phyloP scores from a whole-genome alignment of 208 protist genomes.

The Leishmania amazonensis region DNA sequence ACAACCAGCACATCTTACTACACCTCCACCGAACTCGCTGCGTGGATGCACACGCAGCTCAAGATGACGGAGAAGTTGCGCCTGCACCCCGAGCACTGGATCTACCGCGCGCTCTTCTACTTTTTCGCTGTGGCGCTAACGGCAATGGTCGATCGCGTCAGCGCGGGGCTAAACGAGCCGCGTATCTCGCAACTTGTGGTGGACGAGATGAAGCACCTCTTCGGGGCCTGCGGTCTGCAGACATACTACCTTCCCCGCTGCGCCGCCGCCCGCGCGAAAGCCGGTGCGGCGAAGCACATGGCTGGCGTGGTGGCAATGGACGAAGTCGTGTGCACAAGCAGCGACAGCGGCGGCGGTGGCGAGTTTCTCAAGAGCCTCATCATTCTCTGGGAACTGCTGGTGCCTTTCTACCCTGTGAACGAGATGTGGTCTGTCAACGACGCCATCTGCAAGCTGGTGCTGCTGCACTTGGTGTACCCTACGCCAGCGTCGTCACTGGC shows the following conservation, averaged over 20 bases:
- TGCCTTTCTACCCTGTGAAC: constrained; percentile 70
- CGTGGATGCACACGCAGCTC: constrained; percentile 50
- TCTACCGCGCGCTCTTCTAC: constrained; percentile 66
- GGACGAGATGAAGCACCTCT: constrained; percentile 22
- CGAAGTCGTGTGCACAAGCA: constrained; percentile 12
- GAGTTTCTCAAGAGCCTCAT: constrained; percentile 55
- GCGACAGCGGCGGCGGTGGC: constrained; percentile 35
- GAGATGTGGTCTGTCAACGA: constrained; percentile 85
- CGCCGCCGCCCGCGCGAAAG: constrained; percentile 8
- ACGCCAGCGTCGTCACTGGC: constrained; percentile 16
- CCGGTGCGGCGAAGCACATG: neutral
- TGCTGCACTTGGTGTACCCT: constrained; percentile 53
- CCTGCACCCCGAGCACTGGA: constrained; percentile 68
- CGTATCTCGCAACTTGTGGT: constrained; percentile 10
- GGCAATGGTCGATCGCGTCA: constrained; percentile 27
- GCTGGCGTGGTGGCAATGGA: constrained; percentile 10
- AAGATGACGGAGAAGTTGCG: constrained; percentile 23
- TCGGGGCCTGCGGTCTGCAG: constrained; percentile 27
- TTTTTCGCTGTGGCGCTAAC: constrained; percentile 42
- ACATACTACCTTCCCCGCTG: constrained; percentile 27
- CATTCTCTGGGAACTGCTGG: constrained; percentile 61
- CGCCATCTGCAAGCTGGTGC: constrained; percentile 63
- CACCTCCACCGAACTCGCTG: constrained; percentile 24
- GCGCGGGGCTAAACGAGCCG: constrained; percentile 11
- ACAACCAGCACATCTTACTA: constrained; percentile 25